Conservation (phyloP, 2,329 filamentous ascomycete genomes). For the Nemania abortiva region DNA sequence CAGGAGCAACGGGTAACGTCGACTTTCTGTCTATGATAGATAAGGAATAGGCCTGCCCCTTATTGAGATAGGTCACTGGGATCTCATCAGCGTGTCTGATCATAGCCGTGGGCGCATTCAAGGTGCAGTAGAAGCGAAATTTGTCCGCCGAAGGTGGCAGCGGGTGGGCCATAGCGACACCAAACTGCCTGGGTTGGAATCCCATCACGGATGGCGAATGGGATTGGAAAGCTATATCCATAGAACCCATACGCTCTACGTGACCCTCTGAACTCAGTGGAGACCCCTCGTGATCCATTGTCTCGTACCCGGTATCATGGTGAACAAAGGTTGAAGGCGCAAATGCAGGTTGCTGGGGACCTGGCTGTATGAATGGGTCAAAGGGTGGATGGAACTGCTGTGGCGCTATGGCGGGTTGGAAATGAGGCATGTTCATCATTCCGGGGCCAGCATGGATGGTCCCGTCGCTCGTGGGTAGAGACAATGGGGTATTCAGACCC, state of each 20-base stretch:
- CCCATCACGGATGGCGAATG: conserved; percentile 70
- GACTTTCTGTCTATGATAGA: conserved; percentile 83
- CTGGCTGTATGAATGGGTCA: conserved; percentile 76
- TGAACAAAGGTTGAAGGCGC: conserved; percentile 85
- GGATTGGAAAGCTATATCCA: conserved; percentile 72
- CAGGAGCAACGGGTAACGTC: conserved; percentile 67
- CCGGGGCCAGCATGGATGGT: conserved; percentile 70
- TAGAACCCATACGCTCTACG: conserved; percentile 64
- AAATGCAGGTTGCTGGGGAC: conserved; percentile 70
- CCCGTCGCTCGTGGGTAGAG: conserved; percentile 77
- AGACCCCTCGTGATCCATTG: conserved; percentile 80
- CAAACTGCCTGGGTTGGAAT: conserved; percentile 66
- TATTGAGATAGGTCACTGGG: conserved; percentile 97
- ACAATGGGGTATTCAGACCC: conserved; percentile 84
- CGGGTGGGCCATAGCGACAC: conserved; percentile 59
- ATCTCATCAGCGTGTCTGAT: conserved; percentile 90
- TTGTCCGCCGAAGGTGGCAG: conserved; percentile 71
- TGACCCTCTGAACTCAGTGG: conserved; percentile 70
- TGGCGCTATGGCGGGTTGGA: conserved; percentile 67
- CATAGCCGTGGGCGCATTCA: conserved; percentile 97
- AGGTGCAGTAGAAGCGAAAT: conserved; percentile 89
- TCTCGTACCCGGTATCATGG: conserved; percentile 82
- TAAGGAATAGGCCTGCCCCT: conserved; percentile 92
- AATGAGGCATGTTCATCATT: conserved; percentile 75
- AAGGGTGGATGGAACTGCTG: conserved; percentile 74